Conservation (phyloP, 2,329 filamentous ascomycete genomes). For the Colletotrichum chrysophilum region DNA sequence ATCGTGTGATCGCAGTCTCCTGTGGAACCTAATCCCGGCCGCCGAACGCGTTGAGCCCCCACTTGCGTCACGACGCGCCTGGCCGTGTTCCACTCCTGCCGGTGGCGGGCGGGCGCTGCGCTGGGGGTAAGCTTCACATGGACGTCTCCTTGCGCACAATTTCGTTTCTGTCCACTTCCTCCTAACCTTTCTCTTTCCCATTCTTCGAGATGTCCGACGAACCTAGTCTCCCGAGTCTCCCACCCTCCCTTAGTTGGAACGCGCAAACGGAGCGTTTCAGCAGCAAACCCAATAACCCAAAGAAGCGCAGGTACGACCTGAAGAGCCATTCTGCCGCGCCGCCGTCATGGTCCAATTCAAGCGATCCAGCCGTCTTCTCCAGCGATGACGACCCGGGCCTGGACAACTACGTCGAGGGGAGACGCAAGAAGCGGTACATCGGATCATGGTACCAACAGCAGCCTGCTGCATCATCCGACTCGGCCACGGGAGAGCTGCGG, state of each 20-base stretch:
- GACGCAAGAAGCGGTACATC: conserved; percentile 66
- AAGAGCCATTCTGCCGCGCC: conserved; percentile 31
- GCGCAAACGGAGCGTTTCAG: conserved; percentile 42
- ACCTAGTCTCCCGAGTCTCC: conserved; percentile 43
- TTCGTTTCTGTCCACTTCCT: background rate
- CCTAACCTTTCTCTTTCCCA: background rate
- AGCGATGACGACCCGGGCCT: conserved; percentile 73
- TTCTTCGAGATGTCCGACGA: conserved; percentile 42
- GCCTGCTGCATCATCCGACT: conserved; percentile 51
- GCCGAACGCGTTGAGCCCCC: conserved; percentile 9
- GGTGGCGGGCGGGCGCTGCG: background rate
- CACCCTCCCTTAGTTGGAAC: conserved; percentile 40
- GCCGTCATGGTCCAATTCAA: conserved; percentile 61
- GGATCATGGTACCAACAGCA: conserved; percentile 73
- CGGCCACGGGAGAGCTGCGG: conserved; percentile 46
- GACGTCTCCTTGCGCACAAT: background rate
- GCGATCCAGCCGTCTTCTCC: conserved; percentile 74
- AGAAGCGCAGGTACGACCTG: conserved; percentile 41
- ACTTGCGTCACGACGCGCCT: conserved; percentile 17
- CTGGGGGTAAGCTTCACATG: conserved; percentile 2
- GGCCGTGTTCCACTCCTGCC: conserved; percentile 1
- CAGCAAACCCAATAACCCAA: conserved; percentile 40
- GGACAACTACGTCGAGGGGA: conserved; percentile 65
- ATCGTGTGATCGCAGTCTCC: conserved; percentile 6
- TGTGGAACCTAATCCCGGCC: background rate